Evolutionary conservation across 345 rosid genomes (phyloP).

Genomic region (Pistacia atlantica): DNA sequence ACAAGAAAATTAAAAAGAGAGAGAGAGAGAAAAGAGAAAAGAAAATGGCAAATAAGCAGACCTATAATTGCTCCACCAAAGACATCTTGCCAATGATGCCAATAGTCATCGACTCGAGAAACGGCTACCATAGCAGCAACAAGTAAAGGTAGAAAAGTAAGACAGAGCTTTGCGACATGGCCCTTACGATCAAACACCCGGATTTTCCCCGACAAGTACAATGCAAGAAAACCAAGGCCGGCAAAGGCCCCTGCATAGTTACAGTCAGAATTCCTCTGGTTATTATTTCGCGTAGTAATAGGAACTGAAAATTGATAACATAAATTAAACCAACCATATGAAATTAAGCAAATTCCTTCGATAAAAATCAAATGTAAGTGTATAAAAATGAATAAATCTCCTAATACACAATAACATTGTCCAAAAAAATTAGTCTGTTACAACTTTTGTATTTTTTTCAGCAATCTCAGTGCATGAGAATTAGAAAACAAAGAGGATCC

Average conservation of each 20-base stretch:
- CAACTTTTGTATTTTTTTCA: constrained; percentile 2
- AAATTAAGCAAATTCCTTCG: neutral
- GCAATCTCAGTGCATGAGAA: neutral
- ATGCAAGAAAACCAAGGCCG: constrained; percentile 76
- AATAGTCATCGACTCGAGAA: constrained; percentile 93
- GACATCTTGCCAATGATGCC: constrained; percentile 99
- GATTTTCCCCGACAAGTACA: constrained; percentile 79
- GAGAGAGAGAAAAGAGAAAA: neutral
- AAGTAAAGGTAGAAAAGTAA: constrained; percentile 69
- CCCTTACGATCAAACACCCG: constrained; percentile 78
- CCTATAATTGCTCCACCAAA: constrained; percentile 89
- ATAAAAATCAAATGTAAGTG: neutral
- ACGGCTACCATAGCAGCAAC: constrained; percentile 79
- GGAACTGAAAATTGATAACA: constrained; percentile 9
- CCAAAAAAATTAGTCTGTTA: neutral
- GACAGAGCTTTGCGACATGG: constrained; percentile 90
- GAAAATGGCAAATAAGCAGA: constrained; percentile 21
- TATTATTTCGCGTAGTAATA: neutral
- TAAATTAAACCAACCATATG: neutral
- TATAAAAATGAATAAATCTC: neutral
- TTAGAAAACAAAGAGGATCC: neutral
- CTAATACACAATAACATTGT: neutral
- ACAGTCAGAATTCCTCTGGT: constrained; percentile 27
- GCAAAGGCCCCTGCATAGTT: constrained; percentile 83
- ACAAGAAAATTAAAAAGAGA: neutral